These are phyloP conservation scores for Penicillium robsamsonii DNA, from an alignment of 495 filamentous ascomycete species.

Conservation along the genomic window DNA sequence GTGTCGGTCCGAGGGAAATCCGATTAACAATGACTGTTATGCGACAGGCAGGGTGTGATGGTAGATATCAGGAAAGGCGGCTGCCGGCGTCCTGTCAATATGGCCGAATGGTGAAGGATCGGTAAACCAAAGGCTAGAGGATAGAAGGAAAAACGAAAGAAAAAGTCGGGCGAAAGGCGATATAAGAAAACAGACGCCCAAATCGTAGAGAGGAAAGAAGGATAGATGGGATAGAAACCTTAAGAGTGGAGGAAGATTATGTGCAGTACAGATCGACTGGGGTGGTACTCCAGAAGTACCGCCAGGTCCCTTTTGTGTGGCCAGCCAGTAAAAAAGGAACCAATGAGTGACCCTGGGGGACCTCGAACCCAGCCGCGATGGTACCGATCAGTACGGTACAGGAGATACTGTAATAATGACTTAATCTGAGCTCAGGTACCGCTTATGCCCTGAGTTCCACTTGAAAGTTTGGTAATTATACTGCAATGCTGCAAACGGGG, in stretches of 20 bases:
- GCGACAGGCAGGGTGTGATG: constrained; percentile 9
- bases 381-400: constrained; percentile 19
- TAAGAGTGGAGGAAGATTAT: constrained; percentile 31
- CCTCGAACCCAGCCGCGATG: neutral
- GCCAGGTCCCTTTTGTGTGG: constrained; percentile 29
- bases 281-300: constrained; percentile 17
- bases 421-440: constrained; percentile 12
- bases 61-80: constrained; percentile 8
- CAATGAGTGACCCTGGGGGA: constrained; percentile 14
- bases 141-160: constrained; percentile 3
- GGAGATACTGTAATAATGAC: constrained; percentile 12
- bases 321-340: constrained; percentile 16
- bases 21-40: constrained; percentile 4
- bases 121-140: neutral
- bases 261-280: constrained; percentile 23
- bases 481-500: constrained; percentile 22
- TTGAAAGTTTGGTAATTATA: constrained; percentile 18
- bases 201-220: constrained; percentile 22
- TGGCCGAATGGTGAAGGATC: neutral
- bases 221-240: constrained; percentile 23
- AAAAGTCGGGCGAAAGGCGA: constrained; percentile 11
- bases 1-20: constrained; percentile 12
- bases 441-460: neutral
- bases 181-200: constrained; percentile 14
- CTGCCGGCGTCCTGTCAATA: constrained; percentile 6